These are phyloP conservation scores for Cicer bijugum DNA, from an alignment of 306 rosid species.

Conservation along the genomic window DNA sequence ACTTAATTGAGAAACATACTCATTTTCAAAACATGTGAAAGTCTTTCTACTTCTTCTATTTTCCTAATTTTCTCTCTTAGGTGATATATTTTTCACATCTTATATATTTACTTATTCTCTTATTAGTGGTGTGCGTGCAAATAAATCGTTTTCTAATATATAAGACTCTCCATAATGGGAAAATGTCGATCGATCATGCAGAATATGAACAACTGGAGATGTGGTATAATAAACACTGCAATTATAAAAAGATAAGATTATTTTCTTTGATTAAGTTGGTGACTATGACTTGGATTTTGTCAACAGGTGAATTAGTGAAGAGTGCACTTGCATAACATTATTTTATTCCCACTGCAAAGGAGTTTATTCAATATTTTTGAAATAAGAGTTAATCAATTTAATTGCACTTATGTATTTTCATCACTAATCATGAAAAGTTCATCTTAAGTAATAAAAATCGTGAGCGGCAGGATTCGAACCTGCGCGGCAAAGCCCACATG, in stretches of 20 bases:
- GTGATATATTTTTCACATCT: too few relatives aligned
- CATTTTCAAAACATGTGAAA: too few relatives aligned
- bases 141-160: background rate
- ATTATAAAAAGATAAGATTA: background rate
- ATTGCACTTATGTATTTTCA: too few relatives aligned
- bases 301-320: background rate
- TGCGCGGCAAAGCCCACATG: constrained; percentile 72
- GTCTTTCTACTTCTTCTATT: too few relatives aligned
- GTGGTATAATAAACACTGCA: background rate
- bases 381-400: too few relatives aligned
- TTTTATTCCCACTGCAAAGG: too few relatives aligned
- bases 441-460: background rate
- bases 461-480: constrained; percentile 60
- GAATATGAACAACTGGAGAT: background rate
- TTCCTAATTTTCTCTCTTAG: too few relatives aligned
- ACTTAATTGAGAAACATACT: too few relatives aligned
- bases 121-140: background rate
- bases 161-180: background rate
- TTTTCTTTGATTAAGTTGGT: background rate
- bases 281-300: background rate
- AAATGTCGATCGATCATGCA: background rate
- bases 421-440: too few relatives aligned
- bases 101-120: background rate
- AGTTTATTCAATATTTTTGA: too few relatives aligned
- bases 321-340: background rate